phyloP scores from a whole-genome alignment of 306 rosid genomes.

The Ammopiptanthus mongolicus region DNA sequence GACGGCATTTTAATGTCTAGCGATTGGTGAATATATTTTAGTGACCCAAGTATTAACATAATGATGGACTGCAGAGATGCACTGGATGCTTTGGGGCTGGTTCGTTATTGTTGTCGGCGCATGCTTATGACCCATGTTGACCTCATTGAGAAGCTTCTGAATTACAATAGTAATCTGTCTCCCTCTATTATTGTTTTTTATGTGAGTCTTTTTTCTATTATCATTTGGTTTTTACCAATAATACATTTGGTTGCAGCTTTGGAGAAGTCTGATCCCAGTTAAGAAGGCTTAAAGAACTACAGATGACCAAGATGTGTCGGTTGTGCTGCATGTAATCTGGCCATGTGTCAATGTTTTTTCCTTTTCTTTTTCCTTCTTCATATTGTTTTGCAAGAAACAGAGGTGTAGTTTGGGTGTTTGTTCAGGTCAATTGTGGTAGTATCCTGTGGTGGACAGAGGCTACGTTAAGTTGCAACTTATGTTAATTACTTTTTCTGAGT shows the following conservation, averaged over 20 bases:
- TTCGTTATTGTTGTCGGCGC: conserved; percentile 89
- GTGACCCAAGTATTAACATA: neutral
- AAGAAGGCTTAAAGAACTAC: conserved; percentile 16
- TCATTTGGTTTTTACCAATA: neutral
- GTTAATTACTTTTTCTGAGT: neutral
- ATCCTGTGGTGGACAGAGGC: neutral
- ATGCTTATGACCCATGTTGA: conserved; percentile 99
- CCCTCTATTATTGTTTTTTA: neutral
- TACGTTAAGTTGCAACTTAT: neutral
- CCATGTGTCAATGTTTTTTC: neutral
- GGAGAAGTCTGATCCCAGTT: conserved; percentile 60
- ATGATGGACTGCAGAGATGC: conserved; percentile 65
- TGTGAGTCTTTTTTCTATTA: neutral
- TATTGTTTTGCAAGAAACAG: conserved; percentile 2
- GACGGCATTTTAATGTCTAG: neutral
- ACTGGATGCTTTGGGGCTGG: conserved; percentile 84
- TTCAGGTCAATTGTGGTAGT: neutral
- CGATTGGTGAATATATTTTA: neutral
- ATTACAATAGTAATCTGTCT: conserved; percentile 67
- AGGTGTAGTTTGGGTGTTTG: neutral
- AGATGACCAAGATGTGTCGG: conserved; percentile 11
- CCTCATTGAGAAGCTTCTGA: conserved; percentile 92
- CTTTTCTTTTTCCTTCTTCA: neutral
- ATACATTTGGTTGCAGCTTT: conserved; percentile 43
- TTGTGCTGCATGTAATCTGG: neutral